These are phyloP conservation scores for Coemansia sp. DNA, from an alignment of 192 early-diverging fungal species.

Conservation along the genomic window DNA sequence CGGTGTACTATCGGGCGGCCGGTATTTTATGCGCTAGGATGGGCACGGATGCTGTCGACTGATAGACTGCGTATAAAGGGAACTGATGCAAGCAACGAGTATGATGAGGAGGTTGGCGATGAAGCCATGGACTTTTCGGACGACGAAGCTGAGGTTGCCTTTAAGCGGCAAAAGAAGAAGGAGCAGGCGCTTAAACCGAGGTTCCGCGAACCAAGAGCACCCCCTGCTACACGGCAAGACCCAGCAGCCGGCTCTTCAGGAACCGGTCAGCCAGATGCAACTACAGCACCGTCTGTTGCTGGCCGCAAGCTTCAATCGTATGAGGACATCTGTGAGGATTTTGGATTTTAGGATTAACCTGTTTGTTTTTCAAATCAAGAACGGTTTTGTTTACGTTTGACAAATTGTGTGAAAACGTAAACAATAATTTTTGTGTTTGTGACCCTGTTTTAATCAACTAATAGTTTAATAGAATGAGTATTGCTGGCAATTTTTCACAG, in stretches of 20 bases:
- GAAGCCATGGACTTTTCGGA: slow-evolving; percentile 92
- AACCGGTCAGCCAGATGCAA: not conserved
- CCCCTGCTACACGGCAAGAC: slow-evolving; percentile 27
- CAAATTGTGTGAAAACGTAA: not conserved
- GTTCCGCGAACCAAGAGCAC: slow-evolving; percentile 4
- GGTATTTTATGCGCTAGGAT: slow-evolving; percentile 66
- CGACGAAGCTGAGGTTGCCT: slow-evolving; percentile 81
- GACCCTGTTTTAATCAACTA: not conserved
- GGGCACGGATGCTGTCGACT: slow-evolving; percentile 67
- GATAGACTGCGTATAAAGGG: slow-evolving; percentile 71
- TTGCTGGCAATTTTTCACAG: slow-evolving; percentile 28
- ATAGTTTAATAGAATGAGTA: slow-evolving; percentile 20
- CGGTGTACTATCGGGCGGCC: slow-evolving; percentile 45
- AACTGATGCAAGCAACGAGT: slow-evolving; percentile 87
- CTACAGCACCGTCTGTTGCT: slow-evolving; percentile 8
- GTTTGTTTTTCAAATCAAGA: too few species aligned
- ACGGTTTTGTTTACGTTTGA: not conserved
- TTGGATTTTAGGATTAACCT: slow-evolving; percentile 29
- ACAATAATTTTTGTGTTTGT: not conserved
- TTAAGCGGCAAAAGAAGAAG: slow-evolving; percentile 50
- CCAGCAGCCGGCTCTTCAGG: slow-evolving; percentile 7
- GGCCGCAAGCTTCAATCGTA: slow-evolving; percentile 46
- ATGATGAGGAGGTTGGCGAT: slow-evolving; percentile 87
- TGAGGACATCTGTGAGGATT: slow-evolving; percentile 41
- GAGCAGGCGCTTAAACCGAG: slow-evolving; percentile 29